A percentile compares a stretch with the other conserved stretches of the same genome.
These are phyloP conservation scores for Lophiotrema nucula DNA, from an alignment of 495 filamentous ascomycete genomes.

Conservation along the genomic window DNA sequence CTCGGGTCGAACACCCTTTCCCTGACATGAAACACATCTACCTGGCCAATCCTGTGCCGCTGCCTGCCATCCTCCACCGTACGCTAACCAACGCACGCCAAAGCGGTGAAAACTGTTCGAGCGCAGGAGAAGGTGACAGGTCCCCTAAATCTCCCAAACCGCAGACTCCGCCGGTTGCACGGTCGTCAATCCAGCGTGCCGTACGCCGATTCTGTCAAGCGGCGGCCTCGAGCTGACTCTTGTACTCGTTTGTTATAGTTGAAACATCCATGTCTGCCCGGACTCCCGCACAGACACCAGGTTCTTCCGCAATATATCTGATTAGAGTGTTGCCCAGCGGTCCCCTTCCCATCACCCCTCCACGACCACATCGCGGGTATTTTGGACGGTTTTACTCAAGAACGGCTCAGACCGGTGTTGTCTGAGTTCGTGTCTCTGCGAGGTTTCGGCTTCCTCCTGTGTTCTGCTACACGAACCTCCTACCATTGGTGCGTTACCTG, in stretches of 20 bases:
- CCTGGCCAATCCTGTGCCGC: conserved; percentile 10
- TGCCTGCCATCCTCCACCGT: not conserved
- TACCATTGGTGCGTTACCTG: conserved; percentile 19
- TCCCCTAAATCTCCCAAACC: too few species aligned
- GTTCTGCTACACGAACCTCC: conserved; percentile 10
- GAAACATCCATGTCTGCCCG: conserved; percentile 22
- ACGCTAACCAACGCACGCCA: too few species aligned
- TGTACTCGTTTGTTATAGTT: conserved; percentile 18
- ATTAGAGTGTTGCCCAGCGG: conserved; percentile 14
- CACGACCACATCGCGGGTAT: not conserved
- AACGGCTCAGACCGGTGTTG: not conserved
- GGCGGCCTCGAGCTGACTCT: not conserved
- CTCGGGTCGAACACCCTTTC: conserved; percentile 8
- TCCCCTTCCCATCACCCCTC: conserved; percentile 7
- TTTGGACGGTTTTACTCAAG: not conserved
- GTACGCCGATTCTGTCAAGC: too few species aligned
- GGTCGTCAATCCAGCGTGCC: too few species aligned
- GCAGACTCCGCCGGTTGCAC: too few species aligned
- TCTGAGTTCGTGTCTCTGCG: too few species aligned
- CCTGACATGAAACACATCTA: conserved; percentile 24
- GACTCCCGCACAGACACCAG: conserved; percentile 7
- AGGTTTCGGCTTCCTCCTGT: too few species aligned
- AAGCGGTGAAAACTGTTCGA: too few species aligned
- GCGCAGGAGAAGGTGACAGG: too few species aligned
- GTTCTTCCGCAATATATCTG: conserved; percentile 33